Conservation (phyloP, 177 flowering plant genomes). For the Viscum album region DNA sequence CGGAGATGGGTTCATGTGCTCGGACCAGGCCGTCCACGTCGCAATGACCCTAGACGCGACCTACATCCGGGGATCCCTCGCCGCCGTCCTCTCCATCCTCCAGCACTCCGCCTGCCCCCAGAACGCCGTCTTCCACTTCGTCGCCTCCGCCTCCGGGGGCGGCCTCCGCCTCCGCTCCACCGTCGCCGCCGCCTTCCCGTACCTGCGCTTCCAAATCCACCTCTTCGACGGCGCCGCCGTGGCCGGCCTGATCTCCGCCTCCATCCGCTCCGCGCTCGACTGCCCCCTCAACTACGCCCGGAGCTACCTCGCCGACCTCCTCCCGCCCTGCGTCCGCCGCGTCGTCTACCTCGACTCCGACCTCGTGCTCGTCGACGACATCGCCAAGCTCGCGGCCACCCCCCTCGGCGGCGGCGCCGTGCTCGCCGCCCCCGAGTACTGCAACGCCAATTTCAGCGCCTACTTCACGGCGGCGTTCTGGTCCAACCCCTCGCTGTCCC, state of each 20-base stretch:
- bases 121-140: conserved; percentile 73
- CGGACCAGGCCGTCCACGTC: conserved; percentile 48
- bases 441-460: conserved; percentile 77
- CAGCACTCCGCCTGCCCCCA: conserved; percentile 86
- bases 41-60: conserved; percentile 82
- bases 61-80: conserved; percentile 89
- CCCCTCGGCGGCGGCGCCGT: conserved; percentile 33
- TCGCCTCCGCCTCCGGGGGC: conserved; percentile 44
- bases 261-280: conserved; percentile 80
- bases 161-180: conserved; percentile 33
- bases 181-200: conserved; percentile 58
- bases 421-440: conserved; percentile 76
- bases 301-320: conserved; percentile 50
- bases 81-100: conserved; percentile 71
- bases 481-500: conserved; percentile 67
- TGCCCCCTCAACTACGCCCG: conserved; percentile 92
- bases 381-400: conserved; percentile 52
- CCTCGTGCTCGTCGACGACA: conserved; percentile 83
- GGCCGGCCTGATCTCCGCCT: conserved; percentile 61
- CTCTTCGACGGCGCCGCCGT: conserved; percentile 45
- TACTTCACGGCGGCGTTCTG: conserved; percentile 85
- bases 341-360: conserved; percentile 93
- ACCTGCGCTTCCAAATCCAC: conserved; percentile 54
- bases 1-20: conserved; percentile 26
- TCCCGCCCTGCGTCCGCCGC: conserved; percentile 62